Conservation (phyloP, 2,329 filamentous ascomycete genomes). For the Arthrobotrys sphaeroides region DNA sequence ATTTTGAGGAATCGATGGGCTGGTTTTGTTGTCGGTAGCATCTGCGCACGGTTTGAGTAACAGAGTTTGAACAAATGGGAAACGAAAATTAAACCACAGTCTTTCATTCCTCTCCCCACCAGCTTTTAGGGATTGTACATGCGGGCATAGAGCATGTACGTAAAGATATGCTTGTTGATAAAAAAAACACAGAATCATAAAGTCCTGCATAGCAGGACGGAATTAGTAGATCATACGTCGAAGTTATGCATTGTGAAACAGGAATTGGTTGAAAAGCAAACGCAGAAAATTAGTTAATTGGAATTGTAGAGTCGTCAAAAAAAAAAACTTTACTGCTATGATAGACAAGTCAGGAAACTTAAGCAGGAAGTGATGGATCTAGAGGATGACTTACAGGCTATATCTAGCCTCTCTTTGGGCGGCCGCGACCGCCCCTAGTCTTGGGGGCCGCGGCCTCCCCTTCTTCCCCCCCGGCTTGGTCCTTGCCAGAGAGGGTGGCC, state of each 20-base stretch:
- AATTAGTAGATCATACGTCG: not conserved
- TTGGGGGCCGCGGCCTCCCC: constrained; percentile 21
- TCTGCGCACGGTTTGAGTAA: too few relatives aligned
- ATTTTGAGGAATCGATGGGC: not conserved
- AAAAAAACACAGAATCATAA: constrained; percentile 4
- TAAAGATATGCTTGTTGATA: not conserved
- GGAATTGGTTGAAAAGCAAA: not conserved
- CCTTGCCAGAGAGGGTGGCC: constrained; percentile 33
- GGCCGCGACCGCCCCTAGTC: constrained; percentile 28
- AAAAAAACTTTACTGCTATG: not conserved
- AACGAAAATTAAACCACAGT: not conserved
- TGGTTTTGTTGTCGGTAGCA: not conserved
- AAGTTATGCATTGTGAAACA: not conserved
- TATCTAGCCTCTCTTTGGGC: constrained; percentile 37
- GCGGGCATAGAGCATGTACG: not conserved
- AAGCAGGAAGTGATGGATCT: too few relatives aligned
- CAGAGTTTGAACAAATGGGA: not conserved
- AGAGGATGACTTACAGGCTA: not conserved
- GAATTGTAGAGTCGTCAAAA: not conserved
- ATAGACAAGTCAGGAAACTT: not conserved
- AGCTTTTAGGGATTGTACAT: not conserved
- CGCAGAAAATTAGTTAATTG: not conserved
- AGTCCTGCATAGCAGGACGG: constrained; percentile 6
- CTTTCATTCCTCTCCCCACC: not conserved
- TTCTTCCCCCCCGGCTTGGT: constrained; percentile 15